Evolutionary conservation across 345 rosid species (phyloP).

Genomic region (Pugionium cornutum): DNA sequence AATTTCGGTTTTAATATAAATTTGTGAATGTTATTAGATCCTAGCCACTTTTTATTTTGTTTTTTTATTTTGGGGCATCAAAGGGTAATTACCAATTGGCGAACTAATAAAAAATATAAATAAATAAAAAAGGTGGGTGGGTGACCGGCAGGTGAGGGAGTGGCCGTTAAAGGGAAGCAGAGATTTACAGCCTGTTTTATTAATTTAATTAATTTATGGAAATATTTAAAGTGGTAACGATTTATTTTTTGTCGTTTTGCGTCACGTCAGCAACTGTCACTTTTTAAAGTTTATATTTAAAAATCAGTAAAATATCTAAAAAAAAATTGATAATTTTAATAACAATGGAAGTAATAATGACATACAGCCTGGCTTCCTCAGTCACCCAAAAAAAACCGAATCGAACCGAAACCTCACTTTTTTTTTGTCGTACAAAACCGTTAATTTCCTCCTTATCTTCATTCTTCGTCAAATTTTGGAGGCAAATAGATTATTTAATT

Average conservation of each 20-base stretch:
- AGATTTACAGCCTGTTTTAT: conserved; percentile 62
- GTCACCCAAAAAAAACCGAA: conserved; percentile 56
- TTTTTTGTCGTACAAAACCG: conserved; percentile 46
- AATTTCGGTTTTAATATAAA: no score
- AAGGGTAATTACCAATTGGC: no score
- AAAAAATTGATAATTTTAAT: conserved; percentile 13
- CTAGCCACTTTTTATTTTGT: no score
- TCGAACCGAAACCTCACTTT: conserved; percentile 33
- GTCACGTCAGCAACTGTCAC: conserved; percentile 59
- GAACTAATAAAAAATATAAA: conserved; percentile 17
- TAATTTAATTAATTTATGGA: background rate
- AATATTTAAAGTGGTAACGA: conserved; percentile 49
- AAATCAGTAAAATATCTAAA: conserved; percentile 19
- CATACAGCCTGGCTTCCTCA: conserved; percentile 69
- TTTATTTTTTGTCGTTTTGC: conserved; percentile 67
- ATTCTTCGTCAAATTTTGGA: background rate
- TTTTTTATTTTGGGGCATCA: no score
- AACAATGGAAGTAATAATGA: conserved; percentile 44
- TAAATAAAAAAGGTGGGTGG: conserved; percentile 13
- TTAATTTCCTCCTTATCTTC: conserved; percentile 59
- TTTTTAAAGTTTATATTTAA: conserved; percentile 19
- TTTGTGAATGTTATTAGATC: no score
- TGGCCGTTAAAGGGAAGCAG: conserved; percentile 60
- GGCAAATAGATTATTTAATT: no score
- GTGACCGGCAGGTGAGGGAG: conserved; percentile 41